These are phyloP conservation scores for Omphalotus olearius DNA, from an alignment of 1,284 basidiomycete genomes.

Conservation along the genomic window DNA sequence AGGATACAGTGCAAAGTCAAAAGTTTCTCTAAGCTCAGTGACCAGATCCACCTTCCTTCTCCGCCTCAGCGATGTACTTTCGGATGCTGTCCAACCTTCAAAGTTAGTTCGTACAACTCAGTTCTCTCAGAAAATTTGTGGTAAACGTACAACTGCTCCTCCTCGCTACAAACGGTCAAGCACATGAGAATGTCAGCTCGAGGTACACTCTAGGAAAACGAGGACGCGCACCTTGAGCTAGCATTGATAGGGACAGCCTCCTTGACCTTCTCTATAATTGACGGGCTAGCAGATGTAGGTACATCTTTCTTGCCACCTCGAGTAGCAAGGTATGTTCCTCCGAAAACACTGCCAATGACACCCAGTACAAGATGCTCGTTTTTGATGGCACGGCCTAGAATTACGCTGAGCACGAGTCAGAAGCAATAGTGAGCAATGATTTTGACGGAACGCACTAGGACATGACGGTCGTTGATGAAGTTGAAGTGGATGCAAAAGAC, in stretches of 20 bases:
- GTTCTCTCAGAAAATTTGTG: conserved; percentile 6
- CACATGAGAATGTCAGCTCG: conserved; percentile 34
- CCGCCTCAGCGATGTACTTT: conserved; percentile 56
- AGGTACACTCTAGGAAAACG: not conserved
- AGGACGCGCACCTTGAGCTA: conserved; percentile 10
- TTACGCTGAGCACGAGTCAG: conserved; percentile 33
- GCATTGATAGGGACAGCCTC: conserved; percentile 37
- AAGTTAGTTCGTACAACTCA: conserved; percentile 30
- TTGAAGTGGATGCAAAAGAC: not conserved
- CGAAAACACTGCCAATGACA: conserved; percentile 41
- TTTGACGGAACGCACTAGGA: conserved; percentile 4
- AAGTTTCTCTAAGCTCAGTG: too few species aligned
- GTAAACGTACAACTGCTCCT: conserved; percentile 56
- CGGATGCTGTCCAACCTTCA: conserved; percentile 51
- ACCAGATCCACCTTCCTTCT: conserved; percentile 35
- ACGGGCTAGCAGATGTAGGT: conserved; percentile 23
- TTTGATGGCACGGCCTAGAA: conserved; percentile 55
- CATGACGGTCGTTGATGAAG: conserved; percentile 5
- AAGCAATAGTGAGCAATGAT: not conserved
- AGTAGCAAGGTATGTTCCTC: conserved; percentile 34
- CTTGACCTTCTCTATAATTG: conserved; percentile 38
- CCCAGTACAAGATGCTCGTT: conserved; percentile 55
- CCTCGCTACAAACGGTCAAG: conserved; percentile 37
- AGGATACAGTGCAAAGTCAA: too few species aligned
- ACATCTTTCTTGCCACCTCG: conserved; percentile 40